Evolutionary conservation across 225 moss, liverwort and hornwort species (phyloP), one percentile per base, ranked within the genome.

Genomic region (Ulota crispa): DNA sequence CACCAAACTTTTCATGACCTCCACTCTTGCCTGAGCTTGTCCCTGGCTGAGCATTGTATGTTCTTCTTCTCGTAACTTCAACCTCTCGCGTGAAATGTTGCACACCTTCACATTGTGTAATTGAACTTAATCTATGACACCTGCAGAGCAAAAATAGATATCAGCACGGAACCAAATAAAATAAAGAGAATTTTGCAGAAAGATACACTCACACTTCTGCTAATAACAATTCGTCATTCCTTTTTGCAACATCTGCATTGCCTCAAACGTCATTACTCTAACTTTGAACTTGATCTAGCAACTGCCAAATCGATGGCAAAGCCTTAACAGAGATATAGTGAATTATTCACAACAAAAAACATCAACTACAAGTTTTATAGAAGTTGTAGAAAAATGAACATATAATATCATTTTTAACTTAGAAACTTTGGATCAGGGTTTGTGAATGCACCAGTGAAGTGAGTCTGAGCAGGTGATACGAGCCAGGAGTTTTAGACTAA

Each of bases 101-200:
- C 61, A 95, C 67, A 45, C 97, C 97, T 72, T 94, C 84, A 72
- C 88, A 92, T 79, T 97, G 95, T 32, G 85, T 74, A 41, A 73
- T 84, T 83, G 93, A 87, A 80, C 85, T 93, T 70, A 87, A 68
- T 83, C 92, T 91, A 77, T 94, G 95, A 80, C 97, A 97, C 96
- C 96, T 96, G 89, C 82, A 79, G 70, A 24, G 50, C 50, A 50
- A 50, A 50, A 75, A 78, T 39, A 83, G 27, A 37, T 20, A 59
- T 63, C 73, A 74, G 31, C 75, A 76, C 42, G 64, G 39, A 63
- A 78, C 21, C 50, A 50, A 16, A 78, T 19, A 62, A 53, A 68
- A 68, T 31, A 2, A 24, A 24, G 9, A 67, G 27, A 19, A 61
- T 32, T 19, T 71, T 8, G 20, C 54, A 31, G 53, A 37, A 68